Evolutionary conservation across 73 alveolate genomes (phyloP).

Genomic region (Paramecium sonneborni): DNA sequence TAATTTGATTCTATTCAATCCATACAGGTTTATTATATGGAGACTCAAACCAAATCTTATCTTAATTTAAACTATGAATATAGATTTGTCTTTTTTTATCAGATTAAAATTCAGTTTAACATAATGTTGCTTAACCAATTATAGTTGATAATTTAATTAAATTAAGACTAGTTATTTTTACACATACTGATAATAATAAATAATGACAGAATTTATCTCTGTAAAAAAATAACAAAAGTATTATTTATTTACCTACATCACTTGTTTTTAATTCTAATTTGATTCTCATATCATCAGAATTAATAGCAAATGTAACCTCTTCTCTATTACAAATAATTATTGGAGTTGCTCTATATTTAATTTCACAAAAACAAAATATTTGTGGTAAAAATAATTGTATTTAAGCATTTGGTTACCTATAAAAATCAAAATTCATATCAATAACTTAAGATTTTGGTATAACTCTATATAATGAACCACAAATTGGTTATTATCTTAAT

Average conservation of each 20-base stretch:
- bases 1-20: not conserved
- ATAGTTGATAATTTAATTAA: not conserved
- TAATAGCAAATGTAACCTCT: not conserved
- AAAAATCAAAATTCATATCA: slow-evolving; percentile 27
- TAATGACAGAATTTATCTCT: not conserved
- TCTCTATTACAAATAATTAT: not conserved
- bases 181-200: not conserved
- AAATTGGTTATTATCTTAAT: not conserved
- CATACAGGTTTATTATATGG: not conserved
- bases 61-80: not conserved
- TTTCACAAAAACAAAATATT: not conserved
- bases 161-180: not conserved
- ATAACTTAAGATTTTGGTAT: not conserved
- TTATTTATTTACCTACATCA: not conserved
- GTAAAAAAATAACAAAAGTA: not conserved
- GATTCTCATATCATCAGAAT: not conserved
- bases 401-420: not conserved
- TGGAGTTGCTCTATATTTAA: not conserved
- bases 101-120: not conserved
- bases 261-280: not conserved
- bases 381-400: not conserved
- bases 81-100: not conserved
- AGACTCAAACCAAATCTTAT: not conserved
- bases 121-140: not conserved
- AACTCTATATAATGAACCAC: not conserved